phyloP scores from a whole-genome alignment of 2,329 filamentous ascomycete genomes.

The Stagonosporopsis cucurbitacearum region DNA sequence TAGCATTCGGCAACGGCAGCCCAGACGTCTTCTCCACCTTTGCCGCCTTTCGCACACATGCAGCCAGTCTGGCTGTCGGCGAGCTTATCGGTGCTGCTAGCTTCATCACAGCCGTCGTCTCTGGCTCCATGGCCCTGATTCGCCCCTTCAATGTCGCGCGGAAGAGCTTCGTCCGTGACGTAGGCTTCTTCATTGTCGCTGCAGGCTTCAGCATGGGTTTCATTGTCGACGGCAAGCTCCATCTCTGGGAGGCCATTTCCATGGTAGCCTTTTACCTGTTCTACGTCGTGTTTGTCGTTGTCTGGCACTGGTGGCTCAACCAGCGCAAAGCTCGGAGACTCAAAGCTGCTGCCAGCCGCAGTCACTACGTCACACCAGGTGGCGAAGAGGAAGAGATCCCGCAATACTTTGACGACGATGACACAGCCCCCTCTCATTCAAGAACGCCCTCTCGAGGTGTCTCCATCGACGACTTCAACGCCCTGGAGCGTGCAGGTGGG shows the following conservation, averaged over 20 bases:
- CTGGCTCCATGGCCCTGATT: slow-evolving; percentile 96
- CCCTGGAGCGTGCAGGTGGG: slow-evolving; percentile 64
- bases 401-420: slow-evolving; percentile 62
- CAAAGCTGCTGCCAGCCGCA: slow-evolving; percentile 73
- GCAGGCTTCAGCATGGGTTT: slow-evolving; percentile 88
- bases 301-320: slow-evolving; percentile 87
- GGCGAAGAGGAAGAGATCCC: slow-evolving; percentile 66
- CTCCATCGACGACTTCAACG: slow-evolving; percentile 69
- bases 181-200: slow-evolving; percentile 88
- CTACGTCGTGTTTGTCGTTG: slow-evolving; percentile 86
- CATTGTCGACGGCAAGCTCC: slow-evolving; percentile 80
- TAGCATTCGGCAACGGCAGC: slow-evolving; percentile 97
- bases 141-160: slow-evolving; percentile 90
- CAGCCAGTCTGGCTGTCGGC: slow-evolving; percentile 93
- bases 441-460: slow-evolving; percentile 54
- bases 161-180: slow-evolving; percentile 88
- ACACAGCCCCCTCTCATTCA: slow-evolving; percentile 52
- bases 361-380: slow-evolving; percentile 70
- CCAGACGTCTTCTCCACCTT: slow-evolving; percentile 99
- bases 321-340: slow-evolving; percentile 67
- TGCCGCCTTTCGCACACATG: slow-evolving; percentile 95
- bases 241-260: slow-evolving; percentile 84
- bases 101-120: slow-evolving; percentile 96
- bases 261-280: slow-evolving; percentile 94
- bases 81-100: slow-evolving; percentile 93